Percentiles rank a stretch among this genome's conserved stretches.
Conservation (phyloP, 192 early-diverging fungal species). For the Umbelopsis isabellina region DNA sequence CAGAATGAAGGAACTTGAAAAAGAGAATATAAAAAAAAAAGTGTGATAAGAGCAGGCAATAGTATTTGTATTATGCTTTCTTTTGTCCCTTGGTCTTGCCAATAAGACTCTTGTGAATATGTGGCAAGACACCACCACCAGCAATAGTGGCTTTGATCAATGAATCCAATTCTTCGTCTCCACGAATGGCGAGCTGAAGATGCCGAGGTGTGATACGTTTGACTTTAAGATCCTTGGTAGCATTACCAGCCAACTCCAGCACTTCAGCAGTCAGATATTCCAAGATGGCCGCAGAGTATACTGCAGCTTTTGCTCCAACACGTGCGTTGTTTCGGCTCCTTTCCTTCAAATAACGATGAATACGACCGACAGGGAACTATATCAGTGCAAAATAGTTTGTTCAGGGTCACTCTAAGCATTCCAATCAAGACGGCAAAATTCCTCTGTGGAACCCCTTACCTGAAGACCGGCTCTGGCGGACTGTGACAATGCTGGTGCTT, state of each 20-base stretch:
- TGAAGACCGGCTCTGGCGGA: conserved; percentile 65
- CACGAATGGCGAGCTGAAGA: conserved; percentile 89
- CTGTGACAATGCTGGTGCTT: conserved; percentile 56
- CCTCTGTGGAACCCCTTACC: conserved; percentile 39
- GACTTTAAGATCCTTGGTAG: conserved; percentile 87
- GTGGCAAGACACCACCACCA: conserved; percentile 83
- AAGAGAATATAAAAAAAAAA: not conserved
- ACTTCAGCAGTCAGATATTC: conserved; percentile 95
- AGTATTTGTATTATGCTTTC: conserved; percentile 31
- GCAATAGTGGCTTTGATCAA: conserved; percentile 91
- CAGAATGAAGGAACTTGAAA: conserved; percentile 18
- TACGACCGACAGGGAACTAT: conserved; percentile 93
- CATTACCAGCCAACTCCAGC: conserved; percentile 91
- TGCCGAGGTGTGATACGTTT: conserved; percentile 91
- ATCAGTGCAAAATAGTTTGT: not conserved
- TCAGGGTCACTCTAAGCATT: not conserved
- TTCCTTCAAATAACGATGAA: conserved; percentile 90
- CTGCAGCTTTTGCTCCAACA: conserved; percentile 89
- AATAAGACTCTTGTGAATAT: conserved; percentile 66
- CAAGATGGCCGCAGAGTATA: conserved; percentile 89
- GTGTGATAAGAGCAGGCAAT: not conserved
- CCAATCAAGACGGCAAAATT: not conserved
- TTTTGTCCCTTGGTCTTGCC: conserved; percentile 54
- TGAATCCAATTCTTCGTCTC: conserved; percentile 89
- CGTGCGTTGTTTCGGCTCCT: conserved; percentile 79